phyloP scores from a whole-genome alignment of 257 asterid species.

The Ophiorrhiza pumila region DNA sequence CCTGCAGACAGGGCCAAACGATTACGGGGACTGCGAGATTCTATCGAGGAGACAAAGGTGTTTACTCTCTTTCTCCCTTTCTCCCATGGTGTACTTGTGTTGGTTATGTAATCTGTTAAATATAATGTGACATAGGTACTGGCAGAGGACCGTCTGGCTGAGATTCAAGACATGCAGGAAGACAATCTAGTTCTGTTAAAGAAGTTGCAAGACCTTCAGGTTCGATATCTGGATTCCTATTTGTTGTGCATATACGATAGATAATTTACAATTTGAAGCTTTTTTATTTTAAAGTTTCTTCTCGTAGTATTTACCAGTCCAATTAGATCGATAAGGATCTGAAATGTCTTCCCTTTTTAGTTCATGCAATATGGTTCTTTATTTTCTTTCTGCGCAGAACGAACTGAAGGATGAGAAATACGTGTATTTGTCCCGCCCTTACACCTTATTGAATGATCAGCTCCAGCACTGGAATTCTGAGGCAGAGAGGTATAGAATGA shows the following conservation, averaged over 20 bases:
- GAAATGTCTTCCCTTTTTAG: not conserved
- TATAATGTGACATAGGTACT: constrained; percentile 53
- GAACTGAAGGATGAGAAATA: constrained; percentile 78
- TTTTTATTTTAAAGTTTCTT: not conserved
- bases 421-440: constrained; percentile 71
- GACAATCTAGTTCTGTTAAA: constrained; percentile 69
- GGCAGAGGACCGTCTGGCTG: constrained; percentile 84
- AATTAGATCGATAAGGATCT: not conserved
- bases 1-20: constrained; percentile 68
- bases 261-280: not conserved
- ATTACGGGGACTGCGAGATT: constrained; percentile 64
- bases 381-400: constrained; percentile 41
- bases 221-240: constrained; percentile 24
- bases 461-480: constrained; percentile 85
- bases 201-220: constrained; percentile 96
- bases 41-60: constrained; percentile 82
- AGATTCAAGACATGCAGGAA: constrained; percentile 82
- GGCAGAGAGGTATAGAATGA: constrained; percentile 67
- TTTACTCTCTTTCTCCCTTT: constrained; percentile 16
- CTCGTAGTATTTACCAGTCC: not conserved
- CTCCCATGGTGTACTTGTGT: constrained; percentile 10
- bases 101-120: constrained; percentile 11
- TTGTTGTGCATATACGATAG: not conserved
- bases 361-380: constrained; percentile 4
- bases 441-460: constrained; percentile 75